These are phyloP conservation scores for Starmerella scarabaei DNA, from an alignment of 805 yeast genomes.

Conservation along the genomic window DNA sequence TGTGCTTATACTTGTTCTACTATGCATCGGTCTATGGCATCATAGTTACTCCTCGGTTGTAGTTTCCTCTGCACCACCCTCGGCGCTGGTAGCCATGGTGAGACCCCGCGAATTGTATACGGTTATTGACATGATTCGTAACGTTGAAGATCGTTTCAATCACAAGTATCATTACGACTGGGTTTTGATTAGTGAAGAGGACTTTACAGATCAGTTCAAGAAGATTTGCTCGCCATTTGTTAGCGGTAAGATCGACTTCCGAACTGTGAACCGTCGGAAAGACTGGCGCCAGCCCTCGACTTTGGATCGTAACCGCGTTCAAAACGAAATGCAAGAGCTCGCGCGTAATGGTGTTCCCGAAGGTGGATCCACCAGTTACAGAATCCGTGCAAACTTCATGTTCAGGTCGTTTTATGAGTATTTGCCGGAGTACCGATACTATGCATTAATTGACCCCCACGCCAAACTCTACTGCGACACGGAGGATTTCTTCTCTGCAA, in stretches of 20 bases:
- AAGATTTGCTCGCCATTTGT: slow-evolving; percentile 40
- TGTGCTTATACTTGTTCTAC: too few species aligned
- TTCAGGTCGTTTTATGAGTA: slow-evolving; percentile 75
- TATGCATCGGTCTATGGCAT: too few species aligned
- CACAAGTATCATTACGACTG: slow-evolving; percentile 92
- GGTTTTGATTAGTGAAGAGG: slow-evolving; percentile 74
- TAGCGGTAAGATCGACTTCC: slow-evolving; percentile 56
- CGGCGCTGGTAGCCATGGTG: slow-evolving; percentile 13
- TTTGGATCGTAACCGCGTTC: slow-evolving; percentile 51
- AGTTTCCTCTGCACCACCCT: slow-evolving; percentile 1
- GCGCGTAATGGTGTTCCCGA: slow-evolving; percentile 46
- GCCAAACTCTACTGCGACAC: slow-evolving; percentile 83
- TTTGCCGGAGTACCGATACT: slow-evolving; percentile 67
- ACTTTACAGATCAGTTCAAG: slow-evolving; percentile 55
- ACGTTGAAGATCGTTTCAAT: slow-evolving; percentile 78
- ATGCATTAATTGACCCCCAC: slow-evolving; percentile 93
- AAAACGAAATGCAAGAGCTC: slow-evolving; percentile 39
- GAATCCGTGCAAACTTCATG: slow-evolving; percentile 90
- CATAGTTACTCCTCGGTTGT: too few species aligned
- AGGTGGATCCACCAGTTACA: slow-evolving; percentile 72
- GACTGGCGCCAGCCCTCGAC: slow-evolving; percentile 58
- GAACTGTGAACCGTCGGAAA: slow-evolving; percentile 39
- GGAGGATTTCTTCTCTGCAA: slow-evolving; percentile 77
- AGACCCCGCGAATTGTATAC: slow-evolving; percentile 5
- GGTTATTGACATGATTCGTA: slow-evolving; percentile 21